Percentiles rank a stretch among this genome's conserved stretches.
These are phyloP conservation scores for Cinnamomum chago DNA, from an alignment of 164 flowering plant species.

Conservation along the genomic window DNA sequence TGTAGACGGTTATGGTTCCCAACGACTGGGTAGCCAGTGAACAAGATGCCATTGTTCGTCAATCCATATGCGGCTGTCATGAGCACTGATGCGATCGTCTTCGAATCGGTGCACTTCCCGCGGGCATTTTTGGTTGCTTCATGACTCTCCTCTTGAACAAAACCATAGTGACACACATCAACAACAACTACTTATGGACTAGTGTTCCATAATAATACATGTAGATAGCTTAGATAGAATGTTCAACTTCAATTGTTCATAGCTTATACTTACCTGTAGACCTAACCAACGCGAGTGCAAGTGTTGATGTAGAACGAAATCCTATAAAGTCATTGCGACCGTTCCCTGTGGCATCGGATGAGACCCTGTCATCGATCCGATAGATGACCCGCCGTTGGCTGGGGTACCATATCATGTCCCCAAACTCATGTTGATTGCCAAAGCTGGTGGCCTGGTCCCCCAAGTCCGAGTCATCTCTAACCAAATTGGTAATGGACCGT, in stretches of 20 bases:
- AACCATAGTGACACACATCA: not conserved
- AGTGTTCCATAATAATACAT: not conserved
- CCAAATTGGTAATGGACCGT: slow-evolving; percentile 41
- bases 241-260: not conserved
- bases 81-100: slow-evolving; percentile 12
- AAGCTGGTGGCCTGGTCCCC: slow-evolving; percentile 38
- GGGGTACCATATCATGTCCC: slow-evolving; percentile 34
- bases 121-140: slow-evolving; percentile 34
- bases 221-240: not conserved
- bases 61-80: slow-evolving; percentile 15
- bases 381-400: slow-evolving; percentile 45
- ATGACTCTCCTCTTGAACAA: slow-evolving; percentile 42
- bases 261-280: slow-evolving; percentile 29
- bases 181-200: not conserved
- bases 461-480: slow-evolving; percentile 42
- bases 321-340: slow-evolving; percentile 38
- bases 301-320: slow-evolving; percentile 39
- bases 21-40: slow-evolving; percentile 58
- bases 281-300: slow-evolving; percentile 29
- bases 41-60: slow-evolving; percentile 47
- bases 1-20: slow-evolving; percentile 65
- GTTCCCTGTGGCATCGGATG: slow-evolving; percentile 36
- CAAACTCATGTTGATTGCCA: slow-evolving; percentile 57
- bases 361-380: slow-evolving; percentile 51
- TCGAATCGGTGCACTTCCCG: slow-evolving; percentile 44